phyloP scores from a whole-genome alignment of 768 basidiomycete genomes.

The Psilocybe subaeruginosa region DNA sequence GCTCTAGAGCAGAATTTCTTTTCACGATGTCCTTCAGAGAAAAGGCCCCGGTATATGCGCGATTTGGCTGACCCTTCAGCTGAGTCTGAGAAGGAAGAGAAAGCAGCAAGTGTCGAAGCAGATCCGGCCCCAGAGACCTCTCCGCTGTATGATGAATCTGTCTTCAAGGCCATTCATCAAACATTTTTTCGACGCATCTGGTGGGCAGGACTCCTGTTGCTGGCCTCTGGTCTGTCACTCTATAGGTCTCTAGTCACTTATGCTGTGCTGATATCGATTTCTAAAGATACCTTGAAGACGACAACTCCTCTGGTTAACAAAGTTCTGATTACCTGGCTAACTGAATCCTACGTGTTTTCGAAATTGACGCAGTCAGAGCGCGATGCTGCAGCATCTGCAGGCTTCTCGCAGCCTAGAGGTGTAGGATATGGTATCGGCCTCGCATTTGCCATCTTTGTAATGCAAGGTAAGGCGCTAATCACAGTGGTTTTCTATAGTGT shows the following conservation, averaged over 20 bases:
- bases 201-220: conserved; percentile 48
- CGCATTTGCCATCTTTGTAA: conserved; percentile 56
- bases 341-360: conserved; percentile 47
- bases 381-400: conserved; percentile 28
- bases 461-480: conserved; percentile 50
- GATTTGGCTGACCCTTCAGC: not conserved
- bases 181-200: conserved; percentile 52
- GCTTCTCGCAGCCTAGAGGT: conserved; percentile 40
- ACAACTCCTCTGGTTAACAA: conserved; percentile 62
- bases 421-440: conserved; percentile 67
- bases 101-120: not conserved
- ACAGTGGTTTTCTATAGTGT: not conserved
- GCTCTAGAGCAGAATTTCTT: conserved; percentile 50
- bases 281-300: conserved; percentile 48
- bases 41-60: conserved; percentile 41
- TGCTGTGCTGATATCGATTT: not conserved
- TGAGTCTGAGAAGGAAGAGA: conserved; percentile 10
- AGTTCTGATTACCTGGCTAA: conserved; percentile 61
- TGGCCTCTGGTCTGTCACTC: conserved; percentile 38
- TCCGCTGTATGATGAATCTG: conserved; percentile 47
- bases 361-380: conserved; percentile 39
- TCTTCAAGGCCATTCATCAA: conserved; percentile 48
- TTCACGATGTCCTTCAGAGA: conserved; percentile 49
- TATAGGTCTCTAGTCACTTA: not conserved
- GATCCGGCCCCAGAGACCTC: not conserved